phyloP scores from a whole-genome alignment of 371 early-diverging fungal species.

The Capillidium heterosporum region DNA sequence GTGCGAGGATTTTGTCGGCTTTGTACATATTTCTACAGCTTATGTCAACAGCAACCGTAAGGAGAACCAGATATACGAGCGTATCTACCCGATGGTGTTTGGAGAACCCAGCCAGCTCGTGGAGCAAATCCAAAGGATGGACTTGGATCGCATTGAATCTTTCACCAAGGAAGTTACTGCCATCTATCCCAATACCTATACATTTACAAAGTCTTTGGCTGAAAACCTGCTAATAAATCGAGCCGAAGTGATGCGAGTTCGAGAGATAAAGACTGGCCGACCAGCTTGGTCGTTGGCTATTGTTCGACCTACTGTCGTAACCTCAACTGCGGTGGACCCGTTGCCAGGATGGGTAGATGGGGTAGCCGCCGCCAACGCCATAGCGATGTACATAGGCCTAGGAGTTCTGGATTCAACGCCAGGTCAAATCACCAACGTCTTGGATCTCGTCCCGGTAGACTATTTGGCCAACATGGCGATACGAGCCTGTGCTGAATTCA shows the following conservation, averaged over 20 bases:
- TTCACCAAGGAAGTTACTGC: conserved; percentile 13
- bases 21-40: conserved; percentile 30
- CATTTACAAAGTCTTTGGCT: conserved; percentile 30
- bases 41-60: conserved; percentile 21
- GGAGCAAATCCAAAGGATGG: conserved; percentile 25
- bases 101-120: conserved; percentile 25
- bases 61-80: conserved; percentile 22
- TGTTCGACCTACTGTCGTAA: conserved; percentile 27
- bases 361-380: conserved; percentile 26
- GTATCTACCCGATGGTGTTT: conserved; percentile 23
- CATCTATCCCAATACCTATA: conserved; percentile 27
- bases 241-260: conserved; percentile 15
- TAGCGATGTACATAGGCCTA: conserved; percentile 10
- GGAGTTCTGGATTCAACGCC: conserved; percentile 9
- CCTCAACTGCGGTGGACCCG: conserved; percentile 28
- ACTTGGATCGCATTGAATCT: conserved; percentile 11
- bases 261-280: conserved; percentile 14
- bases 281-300: conserved; percentile 22
- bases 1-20: conserved; percentile 20
- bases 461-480: neutral
- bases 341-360: conserved; percentile 47
- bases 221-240: conserved; percentile 29
- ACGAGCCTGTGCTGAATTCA: neutral
- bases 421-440: conserved; percentile 13
- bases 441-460: conserved; percentile 9